Conservation (phyloP, 495 filamentous ascomycete species). For the Corynascus novoguineensis region DNA sequence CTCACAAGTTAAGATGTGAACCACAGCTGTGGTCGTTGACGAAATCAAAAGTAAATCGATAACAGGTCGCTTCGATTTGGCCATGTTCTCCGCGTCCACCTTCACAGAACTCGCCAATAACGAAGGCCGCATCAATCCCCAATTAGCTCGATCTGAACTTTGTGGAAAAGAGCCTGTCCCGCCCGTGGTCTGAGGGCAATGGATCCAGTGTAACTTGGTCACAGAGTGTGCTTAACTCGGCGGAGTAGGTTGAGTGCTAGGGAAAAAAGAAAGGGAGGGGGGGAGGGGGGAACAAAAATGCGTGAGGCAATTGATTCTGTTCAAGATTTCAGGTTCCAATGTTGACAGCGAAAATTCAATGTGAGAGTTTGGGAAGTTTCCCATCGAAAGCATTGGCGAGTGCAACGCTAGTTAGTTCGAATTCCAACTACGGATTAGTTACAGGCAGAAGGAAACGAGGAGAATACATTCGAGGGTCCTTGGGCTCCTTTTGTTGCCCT, state of each 20-base stretch:
- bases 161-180: constrained; percentile 4
- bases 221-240: background rate
- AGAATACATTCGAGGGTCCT: too few species aligned
- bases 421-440: background rate
- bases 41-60: too few species aligned
- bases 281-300: too few species aligned
- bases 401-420: background rate
- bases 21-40: too few species aligned
- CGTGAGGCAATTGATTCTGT: too few species aligned
- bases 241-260: background rate
- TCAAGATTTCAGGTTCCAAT: background rate
- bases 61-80: too few species aligned
- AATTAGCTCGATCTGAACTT: constrained; percentile 2
- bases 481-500: background rate
- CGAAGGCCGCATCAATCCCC: background rate
- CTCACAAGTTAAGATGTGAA: too few species aligned
- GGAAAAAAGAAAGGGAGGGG: constrained; percentile 1
- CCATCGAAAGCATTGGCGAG: background rate
- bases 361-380: background rate
- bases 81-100: background rate
- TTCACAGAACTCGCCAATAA: background rate
- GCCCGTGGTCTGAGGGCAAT: background rate
- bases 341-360: background rate
- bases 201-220: background rate
- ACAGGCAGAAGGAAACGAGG: too few species aligned